Percentiles rank a stretch among this genome's conserved stretches.
Evolutionary conservation across 2,329 filamentous ascomycete species (phyloP).

Genomic region (Hypoxylon sp.): DNA sequence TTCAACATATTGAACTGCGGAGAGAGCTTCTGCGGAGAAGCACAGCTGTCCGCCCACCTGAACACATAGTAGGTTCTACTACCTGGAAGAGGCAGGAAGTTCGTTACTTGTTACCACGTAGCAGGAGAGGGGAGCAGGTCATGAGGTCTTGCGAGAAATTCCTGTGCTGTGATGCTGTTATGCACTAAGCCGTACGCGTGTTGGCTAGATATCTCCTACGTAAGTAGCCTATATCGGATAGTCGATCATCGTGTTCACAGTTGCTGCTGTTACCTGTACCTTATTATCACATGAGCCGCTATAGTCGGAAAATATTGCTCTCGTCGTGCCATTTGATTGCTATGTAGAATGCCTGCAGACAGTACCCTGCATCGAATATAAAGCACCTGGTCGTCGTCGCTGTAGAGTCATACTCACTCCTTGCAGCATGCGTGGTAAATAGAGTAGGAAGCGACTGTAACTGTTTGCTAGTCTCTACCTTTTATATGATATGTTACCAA

Average conservation of each 20-base stretch:
- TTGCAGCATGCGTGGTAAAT: constrained; percentile 19
- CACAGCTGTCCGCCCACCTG: constrained; percentile 20
- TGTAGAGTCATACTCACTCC: constrained; percentile 17
- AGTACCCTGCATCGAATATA: constrained; percentile 17
- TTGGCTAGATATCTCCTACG: constrained; percentile 11
- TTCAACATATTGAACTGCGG: constrained; percentile 36
- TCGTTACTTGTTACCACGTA: constrained; percentile 14
- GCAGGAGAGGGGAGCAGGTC: neutral
- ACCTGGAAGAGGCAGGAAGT: constrained; percentile 7
- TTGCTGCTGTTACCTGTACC: constrained; percentile 5
- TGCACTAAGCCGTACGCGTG: constrained; percentile 10
- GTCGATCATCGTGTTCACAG: constrained; percentile 8
- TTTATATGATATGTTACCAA: constrained; percentile 9
- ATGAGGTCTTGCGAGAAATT: neutral
- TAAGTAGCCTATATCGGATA: constrained; percentile 19
- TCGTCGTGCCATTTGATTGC: constrained; percentile 22
- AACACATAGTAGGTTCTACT: constrained; percentile 1
- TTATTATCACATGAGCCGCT: constrained; percentile 30
- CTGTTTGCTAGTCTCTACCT: constrained; percentile 22
- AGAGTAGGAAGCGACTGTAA: constrained; percentile 7
- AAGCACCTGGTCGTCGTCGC: constrained; percentile 5
- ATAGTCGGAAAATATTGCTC: constrained; percentile 22
- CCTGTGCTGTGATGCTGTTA: constrained; percentile 1
- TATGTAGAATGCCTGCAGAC: constrained; percentile 7
- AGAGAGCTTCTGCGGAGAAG: constrained; percentile 40